phyloP scores from a whole-genome alignment of 1,284 basidiomycete species.

The Rhodotorula sp. region DNA sequence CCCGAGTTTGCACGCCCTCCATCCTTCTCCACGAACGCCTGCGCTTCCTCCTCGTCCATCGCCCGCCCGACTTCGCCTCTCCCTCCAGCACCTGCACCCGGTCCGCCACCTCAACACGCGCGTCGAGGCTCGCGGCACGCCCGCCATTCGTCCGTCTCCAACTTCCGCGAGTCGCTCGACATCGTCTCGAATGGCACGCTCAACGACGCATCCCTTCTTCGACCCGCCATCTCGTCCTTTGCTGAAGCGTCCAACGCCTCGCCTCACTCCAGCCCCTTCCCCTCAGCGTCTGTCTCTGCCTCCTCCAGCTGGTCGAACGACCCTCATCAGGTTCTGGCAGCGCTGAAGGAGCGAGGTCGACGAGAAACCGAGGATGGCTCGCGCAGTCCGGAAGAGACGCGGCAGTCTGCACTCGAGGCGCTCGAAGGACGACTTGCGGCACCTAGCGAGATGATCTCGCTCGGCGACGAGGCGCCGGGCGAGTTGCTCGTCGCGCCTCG shows the following conservation, averaged over 20 bases:
- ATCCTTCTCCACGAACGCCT: not conserved
- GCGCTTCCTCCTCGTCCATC: not conserved
- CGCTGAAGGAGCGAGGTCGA: slow-evolving; percentile 39
- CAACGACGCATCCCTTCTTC: slow-evolving; percentile 25
- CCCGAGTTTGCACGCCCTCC: not conserved
- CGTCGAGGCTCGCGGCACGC: slow-evolving; percentile 42
- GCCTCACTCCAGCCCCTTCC: slow-evolving; percentile 2
- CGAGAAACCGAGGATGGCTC: slow-evolving; percentile 26
- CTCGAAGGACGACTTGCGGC: slow-evolving; percentile 39
- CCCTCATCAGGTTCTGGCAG: slow-evolving; percentile 38
- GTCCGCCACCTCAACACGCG: slow-evolving; percentile 26
- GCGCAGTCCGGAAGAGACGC: slow-evolving; percentile 23
- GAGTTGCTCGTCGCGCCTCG: slow-evolving; percentile 30
- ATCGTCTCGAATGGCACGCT: slow-evolving; percentile 39
- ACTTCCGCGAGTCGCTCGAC: slow-evolving; percentile 45
- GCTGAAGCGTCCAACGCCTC: slow-evolving; percentile 4
- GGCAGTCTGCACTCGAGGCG: slow-evolving; percentile 38
- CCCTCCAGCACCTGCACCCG: slow-evolving; percentile 11
- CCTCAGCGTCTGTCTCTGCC: not conserved
- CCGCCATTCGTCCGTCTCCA: slow-evolving; percentile 41
- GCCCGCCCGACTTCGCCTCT: slow-evolving; percentile 19
- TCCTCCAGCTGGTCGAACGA: slow-evolving; percentile 28
- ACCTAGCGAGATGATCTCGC: slow-evolving; percentile 37
- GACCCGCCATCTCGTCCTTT: slow-evolving; percentile 33
- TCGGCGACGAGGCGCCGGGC: slow-evolving; percentile 30